phyloP scores from a whole-genome alignment of 345 rosid genomes.

The Eucalyptus decipiens region DNA sequence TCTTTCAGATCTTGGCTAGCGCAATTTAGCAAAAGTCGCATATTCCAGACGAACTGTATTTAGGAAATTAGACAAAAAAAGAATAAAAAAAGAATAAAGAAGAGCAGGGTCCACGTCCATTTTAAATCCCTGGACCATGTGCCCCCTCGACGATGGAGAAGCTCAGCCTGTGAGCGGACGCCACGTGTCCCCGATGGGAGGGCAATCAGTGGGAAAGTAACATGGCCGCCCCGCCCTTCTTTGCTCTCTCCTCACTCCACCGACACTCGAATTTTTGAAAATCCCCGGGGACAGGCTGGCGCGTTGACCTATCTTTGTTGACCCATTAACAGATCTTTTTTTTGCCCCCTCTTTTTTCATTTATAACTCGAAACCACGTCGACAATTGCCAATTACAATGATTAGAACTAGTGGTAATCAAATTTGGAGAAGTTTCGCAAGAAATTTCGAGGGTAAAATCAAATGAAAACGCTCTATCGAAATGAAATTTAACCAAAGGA shows the following conservation, averaged over 20 bases:
- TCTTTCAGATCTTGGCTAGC: background rate
- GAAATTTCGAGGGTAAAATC: background rate
- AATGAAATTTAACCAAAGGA: fast-evolving
- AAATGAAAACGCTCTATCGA: background rate
- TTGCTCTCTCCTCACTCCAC: background rate
- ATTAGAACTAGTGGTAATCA: background rate
- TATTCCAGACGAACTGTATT: background rate
- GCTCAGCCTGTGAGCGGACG: background rate
- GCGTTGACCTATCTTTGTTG: background rate
- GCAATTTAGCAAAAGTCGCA: background rate
- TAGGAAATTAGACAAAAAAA: background rate
- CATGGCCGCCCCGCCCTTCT: background rate
- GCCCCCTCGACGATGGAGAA: background rate
- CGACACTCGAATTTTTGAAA: background rate
- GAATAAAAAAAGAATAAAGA: no score
- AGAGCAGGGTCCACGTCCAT: background rate
- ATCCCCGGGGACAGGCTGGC: background rate
- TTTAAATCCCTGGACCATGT: background rate
- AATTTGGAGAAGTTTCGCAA: background rate
- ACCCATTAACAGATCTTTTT: background rate
- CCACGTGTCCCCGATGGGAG: background rate
- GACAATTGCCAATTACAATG: background rate
- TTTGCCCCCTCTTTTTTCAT: fast-evolving
- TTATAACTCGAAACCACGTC: background rate
- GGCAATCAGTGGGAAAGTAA: background rate